Conservation (phyloP, 345 rosid species). For the Euphorbia pulcherrima region DNA sequence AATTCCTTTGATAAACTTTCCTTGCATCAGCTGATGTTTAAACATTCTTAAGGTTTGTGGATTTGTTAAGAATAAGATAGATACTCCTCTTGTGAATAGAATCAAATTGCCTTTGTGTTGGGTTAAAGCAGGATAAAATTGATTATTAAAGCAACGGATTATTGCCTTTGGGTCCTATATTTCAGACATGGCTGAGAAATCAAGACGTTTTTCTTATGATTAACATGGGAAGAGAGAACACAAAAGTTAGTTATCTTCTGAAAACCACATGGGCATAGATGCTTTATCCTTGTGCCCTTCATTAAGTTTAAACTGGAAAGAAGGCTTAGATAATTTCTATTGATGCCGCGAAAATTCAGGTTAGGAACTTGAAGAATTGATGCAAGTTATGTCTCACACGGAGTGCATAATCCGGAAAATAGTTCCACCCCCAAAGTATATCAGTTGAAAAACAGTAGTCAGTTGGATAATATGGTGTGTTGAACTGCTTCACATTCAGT, state of each 20-base stretch:
- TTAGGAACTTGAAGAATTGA: constrained; percentile 6
- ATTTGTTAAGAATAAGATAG: neutral
- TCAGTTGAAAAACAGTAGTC: too few relatives aligned
- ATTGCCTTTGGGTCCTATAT: neutral
- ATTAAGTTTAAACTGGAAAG: neutral
- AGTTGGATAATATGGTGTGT: neutral
- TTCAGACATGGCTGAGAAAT: neutral
- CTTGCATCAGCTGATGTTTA: neutral
- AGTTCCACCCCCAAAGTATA: too few relatives aligned
- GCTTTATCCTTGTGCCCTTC: neutral
- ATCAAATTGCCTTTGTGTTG: neutral
- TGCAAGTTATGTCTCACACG: neutral
- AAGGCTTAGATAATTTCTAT: neutral
- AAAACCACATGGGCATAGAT: neutral
- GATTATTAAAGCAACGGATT: neutral
- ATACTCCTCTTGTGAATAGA: neutral
- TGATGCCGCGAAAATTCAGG: neutral
- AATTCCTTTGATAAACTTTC: neutral
- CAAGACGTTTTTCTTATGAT: neutral
- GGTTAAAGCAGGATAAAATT: neutral
- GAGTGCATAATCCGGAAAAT: neutral
- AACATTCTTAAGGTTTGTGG: neutral
- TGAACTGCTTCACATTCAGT: neutral
- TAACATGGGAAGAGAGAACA: neutral
- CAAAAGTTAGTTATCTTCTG: neutral